These are phyloP conservation scores for Trichaptum fuscoviolaceum DNA, from an alignment of 768 basidiomycete species.

Conservation along the genomic window DNA sequence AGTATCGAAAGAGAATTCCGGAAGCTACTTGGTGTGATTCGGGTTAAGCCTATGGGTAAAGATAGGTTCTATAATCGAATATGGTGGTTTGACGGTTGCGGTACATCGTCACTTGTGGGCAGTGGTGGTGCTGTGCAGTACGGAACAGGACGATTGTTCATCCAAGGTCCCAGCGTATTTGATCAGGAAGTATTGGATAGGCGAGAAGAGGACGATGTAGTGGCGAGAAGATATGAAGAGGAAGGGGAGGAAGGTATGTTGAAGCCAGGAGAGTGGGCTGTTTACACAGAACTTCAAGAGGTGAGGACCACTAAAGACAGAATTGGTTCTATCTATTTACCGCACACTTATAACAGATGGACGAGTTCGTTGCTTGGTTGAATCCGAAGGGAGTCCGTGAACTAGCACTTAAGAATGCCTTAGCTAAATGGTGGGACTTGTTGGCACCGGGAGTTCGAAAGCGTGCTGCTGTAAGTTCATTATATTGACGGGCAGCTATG, in stretches of 20 bases:
- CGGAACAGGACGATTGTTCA: conserved; percentile 84
- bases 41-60: conserved; percentile 83
- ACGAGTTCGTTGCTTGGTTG: conserved; percentile 82
- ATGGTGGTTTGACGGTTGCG: conserved; percentile 99
- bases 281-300: conserved; percentile 82
- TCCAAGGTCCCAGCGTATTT: conserved; percentile 86
- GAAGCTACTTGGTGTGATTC: conserved; percentile 75
- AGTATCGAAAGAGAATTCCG: conserved; percentile 92
- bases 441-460: conserved; percentile 75
- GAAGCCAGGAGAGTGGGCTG: conserved; percentile 81
- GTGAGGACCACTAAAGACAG: conserved; percentile 36
- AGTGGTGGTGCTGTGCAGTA: conserved; percentile 77
- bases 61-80: conserved; percentile 93
- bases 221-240: conserved; percentile 61
- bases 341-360: conserved; percentile 51
- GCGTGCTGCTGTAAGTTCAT: conserved; percentile 59
- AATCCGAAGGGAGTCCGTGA: conserved; percentile 91
- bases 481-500: not conserved
- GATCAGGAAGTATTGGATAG: conserved; percentile 69
- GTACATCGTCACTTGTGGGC: conserved; percentile 72
- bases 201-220: conserved; percentile 50
- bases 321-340: not conserved
- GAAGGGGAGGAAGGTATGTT: conserved; percentile 77
- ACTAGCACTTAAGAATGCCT: conserved; percentile 63
- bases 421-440: conserved; percentile 83